Base-by-base conservation (phyloP, 192 early-diverging fungal genomes). In the Thamnidium elegans region DNA sequence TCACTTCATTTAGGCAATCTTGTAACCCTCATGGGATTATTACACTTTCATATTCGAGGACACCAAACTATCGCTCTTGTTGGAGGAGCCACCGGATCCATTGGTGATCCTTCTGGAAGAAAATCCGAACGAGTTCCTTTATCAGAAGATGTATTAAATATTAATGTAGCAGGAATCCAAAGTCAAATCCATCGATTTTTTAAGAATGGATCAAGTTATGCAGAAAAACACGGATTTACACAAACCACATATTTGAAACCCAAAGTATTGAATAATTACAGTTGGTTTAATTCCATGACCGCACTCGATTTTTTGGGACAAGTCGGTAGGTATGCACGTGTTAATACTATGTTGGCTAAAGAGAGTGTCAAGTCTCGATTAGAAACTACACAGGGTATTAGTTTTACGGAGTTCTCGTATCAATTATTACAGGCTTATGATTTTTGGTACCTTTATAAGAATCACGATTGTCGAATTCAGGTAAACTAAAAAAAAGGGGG, bases 381-480 rank as follows among this genome's bases (percentile, higher is more conserved):
- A 60, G 80, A 89, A 13, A 87, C 83, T 23, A 80, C 81, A 3
- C 87, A 91, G 47, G 96, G 96, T 2, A 94, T 98, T 72, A 91
- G 89, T 74, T 98, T 96, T 63, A 95, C 94, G 15, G 96, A 98
- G 65, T 98, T 98, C 52, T 85, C 94, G 5, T 98, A 98, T 79
- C 96, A 98, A 73, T 75, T 98, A 30, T 77, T 98, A 8, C 96
- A 98, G 69, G 94, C 89, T 1, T 94, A 94, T 71, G 96, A 98
- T 65, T 98, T 93, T 70, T 94, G 85, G 81, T 74, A 96, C 62
- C 76, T 98, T 30, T 87, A 89, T 66, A 75, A 82, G 45, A 56
- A 83, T 58, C 76, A 88, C 42, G 46, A 68, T 26, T 90, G 89
- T 64, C 73, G 75, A 10, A 80, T 92, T 32, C 90, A 94, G 79